A percentile compares a stretch with the other conserved stretches of the same genome.
Evolutionary conservation across 768 basidiomycete genomes (phyloP).

Genomic region (Phaeolepiota aurea): DNA sequence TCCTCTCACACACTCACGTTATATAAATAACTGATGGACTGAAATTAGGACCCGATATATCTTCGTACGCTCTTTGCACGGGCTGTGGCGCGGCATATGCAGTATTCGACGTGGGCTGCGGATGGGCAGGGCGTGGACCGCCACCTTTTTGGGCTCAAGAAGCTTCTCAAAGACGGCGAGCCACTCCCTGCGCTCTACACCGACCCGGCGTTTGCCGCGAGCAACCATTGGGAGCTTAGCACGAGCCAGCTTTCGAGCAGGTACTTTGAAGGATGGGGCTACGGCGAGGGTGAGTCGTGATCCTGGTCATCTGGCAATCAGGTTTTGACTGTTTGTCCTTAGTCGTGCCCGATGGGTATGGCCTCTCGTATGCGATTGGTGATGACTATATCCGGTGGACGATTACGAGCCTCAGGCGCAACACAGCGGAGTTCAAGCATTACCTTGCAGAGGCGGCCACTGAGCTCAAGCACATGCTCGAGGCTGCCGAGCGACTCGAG

Average conservation of each 20-base stretch:
- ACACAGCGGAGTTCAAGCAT: conserved; percentile 49
- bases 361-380: conserved; percentile 85
- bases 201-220: conserved; percentile 61
- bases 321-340: conserved; percentile 2
- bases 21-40: too few relatives aligned
- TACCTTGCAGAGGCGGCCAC: conserved; percentile 77
- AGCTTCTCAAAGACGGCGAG: conserved; percentile 69
- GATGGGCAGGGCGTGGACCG: conserved; percentile 94
- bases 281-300: conserved; percentile 73
- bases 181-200: conserved; percentile 62
- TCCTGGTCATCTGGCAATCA: background rate
- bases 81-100: conserved; percentile 76
- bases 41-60: conserved; percentile 26
- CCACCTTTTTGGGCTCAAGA: conserved; percentile 91
- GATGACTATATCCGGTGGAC: conserved; percentile 85
- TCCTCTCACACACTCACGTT: too few relatives aligned
- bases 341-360: conserved; percentile 92
- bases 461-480: conserved; percentile 71
- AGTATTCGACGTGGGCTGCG: conserved; percentile 87
- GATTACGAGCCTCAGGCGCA: conserved; percentile 64
- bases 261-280: conserved; percentile 93
- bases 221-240: conserved; percentile 87
- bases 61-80: conserved; percentile 62
- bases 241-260: conserved; percentile 80
- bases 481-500: conserved; percentile 44